A percentile compares a stretch with the other conserved stretches of the same genome.
phyloP scores from a whole-genome alignment of 768 basidiomycete species.

The Panus rudis region DNA sequence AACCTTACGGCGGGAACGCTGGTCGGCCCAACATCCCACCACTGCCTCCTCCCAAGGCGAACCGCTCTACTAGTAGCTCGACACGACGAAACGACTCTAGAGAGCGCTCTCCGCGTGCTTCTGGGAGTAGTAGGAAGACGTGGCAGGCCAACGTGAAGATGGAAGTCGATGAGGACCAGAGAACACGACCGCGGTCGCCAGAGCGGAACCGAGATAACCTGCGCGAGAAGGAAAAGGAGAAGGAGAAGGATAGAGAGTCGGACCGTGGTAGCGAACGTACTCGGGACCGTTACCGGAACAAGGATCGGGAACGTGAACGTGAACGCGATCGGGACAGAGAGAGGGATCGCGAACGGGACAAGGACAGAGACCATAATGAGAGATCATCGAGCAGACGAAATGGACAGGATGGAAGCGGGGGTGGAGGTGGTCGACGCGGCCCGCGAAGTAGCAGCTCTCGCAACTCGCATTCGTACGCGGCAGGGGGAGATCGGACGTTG shows the following conservation, averaged over 20 bases:
- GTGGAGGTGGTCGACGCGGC: conserved; percentile 28
- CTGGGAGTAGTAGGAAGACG: conserved; percentile 18
- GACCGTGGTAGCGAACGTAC: conserved; percentile 29
- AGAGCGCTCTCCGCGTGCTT: conserved; percentile 14
- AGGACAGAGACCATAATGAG: conserved; percentile 29
- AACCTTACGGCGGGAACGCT: no score
- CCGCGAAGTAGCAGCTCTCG: conserved; percentile 27
- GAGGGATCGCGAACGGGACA: conserved; percentile 28
- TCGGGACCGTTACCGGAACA: conserved; percentile 16
- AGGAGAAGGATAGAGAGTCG: conserved; percentile 30
- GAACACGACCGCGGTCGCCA: conserved; percentile 36
- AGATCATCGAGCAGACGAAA: conserved; percentile 33
- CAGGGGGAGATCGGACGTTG: conserved; percentile 67
- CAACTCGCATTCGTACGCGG: conserved; percentile 14
- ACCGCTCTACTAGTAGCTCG: conserved; percentile 12
- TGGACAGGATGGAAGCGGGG: conserved; percentile 29
- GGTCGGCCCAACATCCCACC: conserved; percentile 10
- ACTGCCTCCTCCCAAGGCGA: conserved; percentile 9
- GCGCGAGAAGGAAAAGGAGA: conserved; percentile 29
- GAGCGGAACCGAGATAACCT: conserved; percentile 21
- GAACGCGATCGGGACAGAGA: conserved; percentile 31
- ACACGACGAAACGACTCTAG: conserved; percentile 14
- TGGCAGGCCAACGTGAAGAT: conserved; percentile 13
- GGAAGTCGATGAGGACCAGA: conserved; percentile 50
- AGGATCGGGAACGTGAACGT: conserved; percentile 30